Conservation (phyloP, 148 eudicot genomes). For the Vaccinium corymbosum region DNA sequence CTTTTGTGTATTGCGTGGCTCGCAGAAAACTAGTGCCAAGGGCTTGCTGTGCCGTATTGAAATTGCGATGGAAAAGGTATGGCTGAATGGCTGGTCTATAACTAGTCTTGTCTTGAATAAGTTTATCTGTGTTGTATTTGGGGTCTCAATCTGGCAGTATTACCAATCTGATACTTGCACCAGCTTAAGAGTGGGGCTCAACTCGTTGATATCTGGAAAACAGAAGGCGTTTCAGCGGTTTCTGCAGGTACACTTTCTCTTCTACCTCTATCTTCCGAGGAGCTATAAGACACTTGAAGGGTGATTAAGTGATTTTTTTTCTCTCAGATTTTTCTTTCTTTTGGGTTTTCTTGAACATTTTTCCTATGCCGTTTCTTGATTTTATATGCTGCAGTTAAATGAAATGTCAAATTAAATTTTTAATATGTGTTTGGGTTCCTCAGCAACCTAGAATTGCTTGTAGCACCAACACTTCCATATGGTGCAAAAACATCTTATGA, state of each 20-base stretch:
- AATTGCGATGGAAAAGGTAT: constrained; percentile 64
- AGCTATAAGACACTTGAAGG: too few species aligned
- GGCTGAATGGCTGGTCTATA: constrained; percentile 15
- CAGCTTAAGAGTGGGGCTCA: constrained; percentile 52
- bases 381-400: neutral
- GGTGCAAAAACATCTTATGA: neutral
- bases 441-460: neutral
- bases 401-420: neutral
- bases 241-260: constrained; percentile 40
- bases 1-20: constrained; percentile 53
- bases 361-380: neutral
- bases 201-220: constrained; percentile 47
- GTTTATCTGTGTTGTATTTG: constrained; percentile 14
- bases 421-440: neutral
- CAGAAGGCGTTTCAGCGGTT: constrained; percentile 28
- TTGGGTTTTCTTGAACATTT: neutral
- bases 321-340: neutral
- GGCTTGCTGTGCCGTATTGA: constrained; percentile 44
- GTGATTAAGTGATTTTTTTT: too few species aligned
- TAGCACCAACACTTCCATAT: neutral
- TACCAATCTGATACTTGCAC: constrained; percentile 22
- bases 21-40: constrained; percentile 51
- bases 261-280: neutral
- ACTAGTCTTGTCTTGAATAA: constrained; percentile 11
- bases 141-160: constrained; percentile 13